Evolutionary conservation across 2,329 filamentous ascomycete genomes (phyloP).

Genomic region (Cryphonectria parasitica): DNA sequence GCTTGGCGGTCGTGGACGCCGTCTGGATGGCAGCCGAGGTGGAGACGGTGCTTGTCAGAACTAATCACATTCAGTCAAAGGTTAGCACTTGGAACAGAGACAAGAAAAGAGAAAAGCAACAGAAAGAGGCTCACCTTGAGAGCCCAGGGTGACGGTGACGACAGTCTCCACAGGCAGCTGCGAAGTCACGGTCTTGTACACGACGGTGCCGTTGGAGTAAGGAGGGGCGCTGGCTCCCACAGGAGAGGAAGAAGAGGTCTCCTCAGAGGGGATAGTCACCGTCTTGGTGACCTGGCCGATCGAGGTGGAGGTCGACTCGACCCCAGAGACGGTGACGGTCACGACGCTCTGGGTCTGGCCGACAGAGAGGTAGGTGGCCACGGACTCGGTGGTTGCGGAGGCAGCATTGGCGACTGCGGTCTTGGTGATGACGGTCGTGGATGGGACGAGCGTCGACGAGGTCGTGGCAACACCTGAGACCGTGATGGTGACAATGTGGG

Average conservation of each 20-base stretch:
- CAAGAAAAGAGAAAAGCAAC: neutral
- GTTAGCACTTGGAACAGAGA: neutral
- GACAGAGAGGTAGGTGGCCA: conserved; percentile 10
- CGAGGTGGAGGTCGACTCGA: conserved; percentile 15
- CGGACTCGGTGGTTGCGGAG: conserved; percentile 9
- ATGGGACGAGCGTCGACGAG: conserved; percentile 20
- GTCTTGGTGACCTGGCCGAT: conserved; percentile 15
- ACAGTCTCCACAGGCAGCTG: conserved; percentile 26
- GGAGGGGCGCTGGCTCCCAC: neutral
- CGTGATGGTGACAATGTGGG: conserved; percentile 20
- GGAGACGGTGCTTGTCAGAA: conserved; percentile 25
- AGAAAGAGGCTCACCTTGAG: conserved; percentile 7
- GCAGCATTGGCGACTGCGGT: conserved; percentile 3
- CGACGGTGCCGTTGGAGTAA: conserved; percentile 2
- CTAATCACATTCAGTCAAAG: neutral
- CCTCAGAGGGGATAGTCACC: conserved; percentile 3
- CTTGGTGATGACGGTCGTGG: conserved; percentile 19
- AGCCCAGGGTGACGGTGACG: conserved; percentile 26
- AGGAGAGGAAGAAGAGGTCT: conserved; percentile 4
- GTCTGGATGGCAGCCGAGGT: conserved; percentile 24
- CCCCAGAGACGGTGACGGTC: conserved; percentile 17
- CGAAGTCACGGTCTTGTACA: conserved; percentile 17
- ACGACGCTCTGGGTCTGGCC: conserved; percentile 14
- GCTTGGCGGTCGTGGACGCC: conserved; percentile 10
- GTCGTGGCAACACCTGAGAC: conserved; percentile 18